Evolutionary conservation across 345 rosid species (phyloP).

Genomic region (Arabis alpina): DNA sequence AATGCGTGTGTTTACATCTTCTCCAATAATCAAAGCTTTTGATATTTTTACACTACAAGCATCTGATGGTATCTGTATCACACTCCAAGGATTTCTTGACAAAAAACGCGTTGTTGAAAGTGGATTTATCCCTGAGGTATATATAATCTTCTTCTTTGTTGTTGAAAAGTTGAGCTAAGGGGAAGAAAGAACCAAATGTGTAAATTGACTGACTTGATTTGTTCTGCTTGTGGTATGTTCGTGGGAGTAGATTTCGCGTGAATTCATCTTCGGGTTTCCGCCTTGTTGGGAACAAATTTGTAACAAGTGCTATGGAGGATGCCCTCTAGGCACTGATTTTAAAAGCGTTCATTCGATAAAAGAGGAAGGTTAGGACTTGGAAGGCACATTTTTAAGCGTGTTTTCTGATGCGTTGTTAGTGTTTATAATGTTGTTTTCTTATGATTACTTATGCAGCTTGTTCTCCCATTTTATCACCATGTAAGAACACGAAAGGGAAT

Average conservation of each 20-base stretch:
- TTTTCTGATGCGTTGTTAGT: slow-evolving; percentile 17
- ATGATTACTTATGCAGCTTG: slow-evolving; percentile 31
- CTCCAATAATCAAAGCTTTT: slow-evolving; percentile 62
- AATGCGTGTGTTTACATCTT: slow-evolving; percentile 66
- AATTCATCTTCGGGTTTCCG: slow-evolving; percentile 85
- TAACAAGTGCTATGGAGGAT: slow-evolving; percentile 42
- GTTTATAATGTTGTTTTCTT: background rate
- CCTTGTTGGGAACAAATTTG: slow-evolving; percentile 62
- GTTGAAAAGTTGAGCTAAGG: background rate
- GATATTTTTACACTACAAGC: slow-evolving; percentile 73
- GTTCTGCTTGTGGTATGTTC: too few relatives aligned
- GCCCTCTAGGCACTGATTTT: slow-evolving; percentile 11
- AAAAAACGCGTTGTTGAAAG: slow-evolving; percentile 46
- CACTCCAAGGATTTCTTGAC: slow-evolving; percentile 64
- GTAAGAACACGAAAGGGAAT: slow-evolving; percentile 9
- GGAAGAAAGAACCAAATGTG: background rate
- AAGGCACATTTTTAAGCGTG: slow-evolving; percentile 6
- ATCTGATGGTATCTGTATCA: slow-evolving; percentile 63
- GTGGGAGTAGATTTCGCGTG: slow-evolving; percentile 53
- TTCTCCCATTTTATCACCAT: slow-evolving; percentile 31
- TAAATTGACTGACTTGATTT: background rate
- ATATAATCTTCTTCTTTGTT: background rate
- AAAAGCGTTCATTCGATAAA: background rate
- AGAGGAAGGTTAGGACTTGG: slow-evolving; percentile 40
- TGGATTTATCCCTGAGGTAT: slow-evolving; percentile 73